phyloP scores from a whole-genome alignment of 306 rosid genomes.

The Glycyrrhiza uralensis region DNA sequence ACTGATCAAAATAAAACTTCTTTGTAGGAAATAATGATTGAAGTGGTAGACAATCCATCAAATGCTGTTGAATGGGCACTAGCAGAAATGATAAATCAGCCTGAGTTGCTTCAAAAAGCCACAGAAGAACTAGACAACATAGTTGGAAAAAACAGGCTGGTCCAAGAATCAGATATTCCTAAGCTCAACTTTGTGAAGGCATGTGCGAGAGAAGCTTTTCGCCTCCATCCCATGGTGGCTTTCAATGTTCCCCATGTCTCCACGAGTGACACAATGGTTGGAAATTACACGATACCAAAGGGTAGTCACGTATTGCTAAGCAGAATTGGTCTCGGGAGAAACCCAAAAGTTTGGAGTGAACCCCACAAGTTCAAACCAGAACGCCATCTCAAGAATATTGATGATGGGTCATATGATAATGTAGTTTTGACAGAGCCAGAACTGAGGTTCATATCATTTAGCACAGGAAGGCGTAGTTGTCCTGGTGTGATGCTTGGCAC shows the following conservation, averaged over 20 bases:
- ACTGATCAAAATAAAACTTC: neutral
- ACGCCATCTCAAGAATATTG: slow-evolving; percentile 24
- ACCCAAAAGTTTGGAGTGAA: slow-evolving; percentile 40
- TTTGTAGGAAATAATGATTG: slow-evolving; percentile 36
- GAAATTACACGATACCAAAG: slow-evolving; percentile 43
- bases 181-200: slow-evolving; percentile 41
- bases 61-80: slow-evolving; percentile 49
- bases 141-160: slow-evolving; percentile 34
- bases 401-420: neutral
- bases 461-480: slow-evolving; percentile 44
- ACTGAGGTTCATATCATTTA: slow-evolving; percentile 29
- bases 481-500: slow-evolving; percentile 31
- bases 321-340: slow-evolving; percentile 36
- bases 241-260: slow-evolving; percentile 45
- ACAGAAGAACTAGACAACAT: slow-evolving; percentile 33
- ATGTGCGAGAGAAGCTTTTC: slow-evolving; percentile 40
- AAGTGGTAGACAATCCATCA: slow-evolving; percentile 40
- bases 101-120: slow-evolving; percentile 29
- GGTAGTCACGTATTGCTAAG: slow-evolving; percentile 44
- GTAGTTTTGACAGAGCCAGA: slow-evolving; percentile 18
- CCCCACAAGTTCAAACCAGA: slow-evolving; percentile 36
- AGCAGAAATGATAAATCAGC: slow-evolving; percentile 46
- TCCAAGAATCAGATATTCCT: slow-evolving; percentile 44
- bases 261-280: slow-evolving; percentile 21
- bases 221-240: slow-evolving; percentile 43